A percentile compares a stretch with the other conserved stretches of the same genome.
Conservation (phyloP, 257 asterid species). For the Asclepias syriaca region DNA sequence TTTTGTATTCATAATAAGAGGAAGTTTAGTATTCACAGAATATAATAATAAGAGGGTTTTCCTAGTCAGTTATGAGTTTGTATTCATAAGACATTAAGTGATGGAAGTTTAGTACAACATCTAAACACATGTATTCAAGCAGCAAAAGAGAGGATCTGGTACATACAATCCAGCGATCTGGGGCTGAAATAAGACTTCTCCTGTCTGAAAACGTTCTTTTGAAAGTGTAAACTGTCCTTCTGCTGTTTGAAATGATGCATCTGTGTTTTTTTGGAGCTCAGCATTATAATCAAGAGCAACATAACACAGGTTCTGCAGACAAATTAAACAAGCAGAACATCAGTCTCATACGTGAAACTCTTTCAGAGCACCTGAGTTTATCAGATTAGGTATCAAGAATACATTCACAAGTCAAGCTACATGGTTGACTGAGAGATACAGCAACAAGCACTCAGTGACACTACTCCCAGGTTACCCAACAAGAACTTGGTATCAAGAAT, state of each 20-base stretch:
- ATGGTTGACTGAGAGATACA: background rate
- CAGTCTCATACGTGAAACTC: constrained; percentile 3
- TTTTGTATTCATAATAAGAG: too few relatives aligned
- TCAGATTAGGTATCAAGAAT: background rate
- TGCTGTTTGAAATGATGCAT: constrained; percentile 58
- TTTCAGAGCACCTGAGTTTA: background rate
- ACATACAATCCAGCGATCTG: constrained; percentile 88
- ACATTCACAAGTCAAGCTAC: background rate
- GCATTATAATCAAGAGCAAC: constrained; percentile 91
- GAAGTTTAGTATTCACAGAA: background rate
- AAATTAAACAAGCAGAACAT: constrained; percentile 21
- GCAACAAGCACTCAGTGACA: background rate
- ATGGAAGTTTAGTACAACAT: background rate
- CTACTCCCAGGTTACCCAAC: background rate
- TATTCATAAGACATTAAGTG: background rate
- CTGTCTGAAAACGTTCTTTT: constrained; percentile 90
- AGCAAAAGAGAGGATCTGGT: constrained; percentile 21
- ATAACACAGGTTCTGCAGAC: constrained; percentile 81
- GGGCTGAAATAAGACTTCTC: constrained; percentile 88
- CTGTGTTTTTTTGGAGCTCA: constrained; percentile 65
- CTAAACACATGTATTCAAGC: constrained; percentile 5
- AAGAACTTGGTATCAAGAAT: background rate
- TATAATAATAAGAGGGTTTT: background rate
- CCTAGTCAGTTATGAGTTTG: background rate
- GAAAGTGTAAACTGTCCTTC: constrained; percentile 67